Percentiles rank a stretch among this genome's conserved stretches.
Conservation (phyloP, 2,329 filamentous ascomycete genomes). For the Pleomassaria siparia region DNA sequence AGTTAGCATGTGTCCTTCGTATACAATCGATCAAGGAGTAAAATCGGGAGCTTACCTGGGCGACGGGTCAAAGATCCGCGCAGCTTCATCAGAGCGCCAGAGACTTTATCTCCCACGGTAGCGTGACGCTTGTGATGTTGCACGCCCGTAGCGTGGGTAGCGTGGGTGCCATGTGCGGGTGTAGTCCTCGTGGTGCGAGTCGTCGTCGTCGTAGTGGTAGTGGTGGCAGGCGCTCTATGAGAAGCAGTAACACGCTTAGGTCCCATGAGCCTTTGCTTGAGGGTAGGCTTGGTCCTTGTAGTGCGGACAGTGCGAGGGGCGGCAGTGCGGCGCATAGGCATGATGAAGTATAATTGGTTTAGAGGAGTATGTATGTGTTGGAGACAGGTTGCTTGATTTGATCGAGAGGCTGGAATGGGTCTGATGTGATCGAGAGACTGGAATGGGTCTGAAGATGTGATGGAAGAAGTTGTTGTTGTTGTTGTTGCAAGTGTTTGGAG, state of each 20-base stretch:
- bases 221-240: slow-evolving; percentile 43
- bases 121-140: slow-evolving; percentile 68
- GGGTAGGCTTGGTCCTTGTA: slow-evolving; percentile 48
- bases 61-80: slow-evolving; percentile 68
- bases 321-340: slow-evolving; percentile 35
- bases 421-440: too few relatives aligned
- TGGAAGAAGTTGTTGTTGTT: not conserved
- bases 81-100: slow-evolving; percentile 72
- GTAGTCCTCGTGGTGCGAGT: slow-evolving; percentile 38
- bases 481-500: too few relatives aligned
- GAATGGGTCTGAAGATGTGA: slow-evolving; percentile 2
- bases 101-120: slow-evolving; percentile 74
- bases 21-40: not conserved
- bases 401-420: slow-evolving; percentile 4
- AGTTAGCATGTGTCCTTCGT: too few relatives aligned
- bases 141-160: slow-evolving; percentile 16
- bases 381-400: not conserved
- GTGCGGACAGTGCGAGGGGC: slow-evolving; percentile 32
- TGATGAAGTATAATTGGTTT: slow-evolving; percentile 20
- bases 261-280: slow-evolving; percentile 58
- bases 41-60: slow-evolving; percentile 57
- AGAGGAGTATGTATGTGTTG: not conserved
- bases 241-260: slow-evolving; percentile 40
- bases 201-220: slow-evolving; percentile 43
- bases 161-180: slow-evolving; percentile 17